These are phyloP conservation scores for Ganoderma sp. DNA, from an alignment of 1,284 basidiomycete species.

Conservation along the genomic window DNA sequence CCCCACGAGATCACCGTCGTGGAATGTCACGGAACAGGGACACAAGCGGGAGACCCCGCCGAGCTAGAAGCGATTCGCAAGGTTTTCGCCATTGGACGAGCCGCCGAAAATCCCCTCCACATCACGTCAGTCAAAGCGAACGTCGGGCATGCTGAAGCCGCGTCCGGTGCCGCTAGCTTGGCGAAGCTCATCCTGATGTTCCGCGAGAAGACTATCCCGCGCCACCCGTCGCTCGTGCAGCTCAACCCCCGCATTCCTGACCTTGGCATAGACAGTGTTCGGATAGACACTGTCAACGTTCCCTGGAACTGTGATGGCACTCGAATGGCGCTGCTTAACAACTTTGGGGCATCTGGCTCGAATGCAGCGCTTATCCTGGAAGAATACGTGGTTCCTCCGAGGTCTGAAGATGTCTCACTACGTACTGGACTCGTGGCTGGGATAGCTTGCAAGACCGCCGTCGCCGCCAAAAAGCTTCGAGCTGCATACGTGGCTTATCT, in stretches of 20 bases:
- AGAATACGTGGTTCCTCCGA: constrained; percentile 42
- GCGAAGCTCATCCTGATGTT: constrained; percentile 77
- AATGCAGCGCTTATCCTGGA: constrained; percentile 68
- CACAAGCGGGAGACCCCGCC: constrained; percentile 70
- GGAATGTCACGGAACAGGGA: constrained; percentile 75
- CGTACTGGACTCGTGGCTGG: constrained; percentile 51
- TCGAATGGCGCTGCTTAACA: constrained; percentile 68
- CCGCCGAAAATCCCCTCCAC: constrained; percentile 57
- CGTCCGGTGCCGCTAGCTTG: constrained; percentile 72
- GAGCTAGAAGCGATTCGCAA: constrained; percentile 67
- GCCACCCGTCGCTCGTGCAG: constrained; percentile 59
- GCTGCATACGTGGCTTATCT: constrained; percentile 55
- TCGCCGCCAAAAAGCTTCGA: constrained; percentile 54
- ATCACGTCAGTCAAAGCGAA: constrained; percentile 74
- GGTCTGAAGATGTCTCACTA: background rate
- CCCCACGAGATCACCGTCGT: constrained; percentile 59
- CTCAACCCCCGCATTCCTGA: constrained; percentile 63
- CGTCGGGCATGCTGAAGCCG: constrained; percentile 76
- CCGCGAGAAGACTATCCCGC: constrained; percentile 58
- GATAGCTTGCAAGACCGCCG: constrained; percentile 61
- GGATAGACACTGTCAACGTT: constrained; percentile 50
- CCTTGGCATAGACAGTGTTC: constrained; percentile 53
- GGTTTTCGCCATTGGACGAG: constrained; percentile 54
- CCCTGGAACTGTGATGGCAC: constrained; percentile 50
- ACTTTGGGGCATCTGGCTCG: constrained; percentile 77